Evolutionary conservation across 805 yeast genomes (phyloP), one percentile per base, ranked within the genome.

Genomic region (Candida hungchunana): DNA sequence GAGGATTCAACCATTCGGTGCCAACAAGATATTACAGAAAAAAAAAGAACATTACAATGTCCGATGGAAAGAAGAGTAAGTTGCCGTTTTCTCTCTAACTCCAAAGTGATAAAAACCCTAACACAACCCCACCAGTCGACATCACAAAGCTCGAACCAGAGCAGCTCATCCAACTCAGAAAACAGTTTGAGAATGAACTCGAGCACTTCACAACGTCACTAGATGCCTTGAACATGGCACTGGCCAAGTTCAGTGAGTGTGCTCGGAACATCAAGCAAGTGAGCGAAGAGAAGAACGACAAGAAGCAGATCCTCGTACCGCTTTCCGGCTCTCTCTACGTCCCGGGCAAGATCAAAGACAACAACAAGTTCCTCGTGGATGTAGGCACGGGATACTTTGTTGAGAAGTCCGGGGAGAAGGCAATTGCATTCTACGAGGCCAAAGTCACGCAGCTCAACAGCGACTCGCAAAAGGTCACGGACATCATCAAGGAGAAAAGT

Each of bases 351-450:
- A 71, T 85, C 34, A 67, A 69, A 29, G 76, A 82, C 39, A 71
- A 71, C 34, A 72, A 79, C 41, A 77, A 72, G 40, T 93, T 82
- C 51, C 67, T 93, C 56, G 96, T 93, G 8, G 98, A 93, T 56
- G 80, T 93, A 18, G 98, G 98, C 23, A 93, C 98, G 0, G 97
- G 97, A 3, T 93, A 93, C 57, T 93, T 74, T 56, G 89, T 88
- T 13, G 96, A 87, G 55, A 93, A 93, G 60, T 60, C 60, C 32
- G 74, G 76, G 0, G 63, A 64, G 7, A 87, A 83, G 31, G 82
- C 96, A 2, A 66, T 75, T 43, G 60, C 58, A 36, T 90, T 87
- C 52, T 90, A 86, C 58, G 73, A 79, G 40, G 70, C 66, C 38
- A 87, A 93, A 59, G 75, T 88, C 39, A 64, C 64, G 18, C 89